Conservation (phyloP, 164 flowering plant species). For the Saururus chinensis region DNA sequence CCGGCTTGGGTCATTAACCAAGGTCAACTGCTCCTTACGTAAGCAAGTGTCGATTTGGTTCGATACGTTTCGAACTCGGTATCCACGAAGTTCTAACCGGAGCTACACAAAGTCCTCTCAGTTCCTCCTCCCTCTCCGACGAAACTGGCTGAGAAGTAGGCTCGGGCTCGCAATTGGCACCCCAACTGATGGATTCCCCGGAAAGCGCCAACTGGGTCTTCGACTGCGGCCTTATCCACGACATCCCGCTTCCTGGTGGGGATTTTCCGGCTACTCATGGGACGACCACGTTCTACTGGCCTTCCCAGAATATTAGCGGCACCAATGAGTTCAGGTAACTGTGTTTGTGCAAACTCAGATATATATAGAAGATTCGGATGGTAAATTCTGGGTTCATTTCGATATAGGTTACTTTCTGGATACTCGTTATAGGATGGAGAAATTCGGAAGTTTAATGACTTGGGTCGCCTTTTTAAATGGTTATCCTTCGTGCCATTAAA, state of each 20-base stretch:
- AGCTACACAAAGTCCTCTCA: too few relatives aligned
- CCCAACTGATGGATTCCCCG: conserved; percentile 43
- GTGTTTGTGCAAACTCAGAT: not conserved
- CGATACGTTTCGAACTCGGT: too few relatives aligned
- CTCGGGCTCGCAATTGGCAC: conserved; percentile 20
- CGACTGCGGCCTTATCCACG: conserved; percentile 51
- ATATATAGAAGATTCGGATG: not conserved
- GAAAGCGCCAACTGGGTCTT: conserved; percentile 55
- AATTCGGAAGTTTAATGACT: not conserved
- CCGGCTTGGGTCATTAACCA: too few relatives aligned
- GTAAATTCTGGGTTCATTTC: not conserved
- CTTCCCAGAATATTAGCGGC: conserved; percentile 26
- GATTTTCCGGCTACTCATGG: conserved; percentile 21
- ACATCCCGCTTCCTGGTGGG: conserved; percentile 27
- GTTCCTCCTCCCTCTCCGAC: too few relatives aligned
- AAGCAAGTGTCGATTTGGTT: too few relatives aligned
- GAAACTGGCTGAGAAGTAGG: conserved; percentile 7
- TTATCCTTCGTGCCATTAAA: not conserved
- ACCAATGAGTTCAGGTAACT: conserved; percentile 29
- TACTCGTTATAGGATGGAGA: not conserved
- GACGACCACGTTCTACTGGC: conserved; percentile 42
- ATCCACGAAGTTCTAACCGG: too few relatives aligned
- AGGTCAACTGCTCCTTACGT: too few relatives aligned
- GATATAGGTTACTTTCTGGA: not conserved
- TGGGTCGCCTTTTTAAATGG: not conserved